These are phyloP conservation scores for Choanephora cucurbitarum DNA, from an alignment of 371 early-diverging fungal genomes.

Conservation along the genomic window DNA sequence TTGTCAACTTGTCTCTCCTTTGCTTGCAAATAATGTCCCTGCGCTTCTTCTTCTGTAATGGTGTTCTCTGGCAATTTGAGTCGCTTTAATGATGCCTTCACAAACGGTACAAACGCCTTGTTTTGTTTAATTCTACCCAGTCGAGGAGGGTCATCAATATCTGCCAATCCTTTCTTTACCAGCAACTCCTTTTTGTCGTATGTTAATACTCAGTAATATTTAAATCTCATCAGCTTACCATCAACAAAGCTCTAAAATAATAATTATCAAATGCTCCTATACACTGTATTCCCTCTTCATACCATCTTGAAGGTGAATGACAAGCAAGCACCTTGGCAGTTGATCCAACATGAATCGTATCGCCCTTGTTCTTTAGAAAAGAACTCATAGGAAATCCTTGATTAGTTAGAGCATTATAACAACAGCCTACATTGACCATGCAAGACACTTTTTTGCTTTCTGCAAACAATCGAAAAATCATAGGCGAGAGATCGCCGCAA, in stretches of 20 bases:
- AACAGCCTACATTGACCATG: constrained; percentile 84
- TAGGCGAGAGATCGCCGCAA: constrained; percentile 81
- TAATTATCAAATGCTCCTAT: constrained; percentile 70
- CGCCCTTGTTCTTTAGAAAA: constrained; percentile 26
- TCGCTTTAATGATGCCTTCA: constrained; percentile 41
- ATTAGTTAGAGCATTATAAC: constrained; percentile 77
- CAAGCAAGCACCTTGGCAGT: constrained; percentile 84
- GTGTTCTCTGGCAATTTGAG: constrained; percentile 48
- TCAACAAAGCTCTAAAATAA: constrained; percentile 74
- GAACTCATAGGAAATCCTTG: constrained; percentile 69
- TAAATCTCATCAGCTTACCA: too few relatives aligned
- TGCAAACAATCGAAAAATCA: constrained; percentile 73
- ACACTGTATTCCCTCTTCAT: constrained; percentile 52
- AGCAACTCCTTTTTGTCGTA: constrained; percentile 55
- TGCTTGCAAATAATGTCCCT: constrained; percentile 34
- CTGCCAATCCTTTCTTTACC: constrained; percentile 54
- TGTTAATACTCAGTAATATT: too few relatives aligned
- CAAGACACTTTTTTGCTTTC: constrained; percentile 60
- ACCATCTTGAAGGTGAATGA: constrained; percentile 83
- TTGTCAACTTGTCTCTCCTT: constrained; percentile 43
- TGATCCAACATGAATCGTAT: constrained; percentile 52
- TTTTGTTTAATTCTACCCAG: constrained; percentile 66
- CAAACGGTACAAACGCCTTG: constrained; percentile 46
- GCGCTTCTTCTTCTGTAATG: constrained; percentile 46
- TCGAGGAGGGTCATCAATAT: constrained; percentile 52